A percentile compares a stretch with the other conserved stretches of the same genome.
These are phyloP conservation scores for Erucastrum elatum DNA, from an alignment of 345 rosid genomes.

Conservation along the genomic window DNA sequence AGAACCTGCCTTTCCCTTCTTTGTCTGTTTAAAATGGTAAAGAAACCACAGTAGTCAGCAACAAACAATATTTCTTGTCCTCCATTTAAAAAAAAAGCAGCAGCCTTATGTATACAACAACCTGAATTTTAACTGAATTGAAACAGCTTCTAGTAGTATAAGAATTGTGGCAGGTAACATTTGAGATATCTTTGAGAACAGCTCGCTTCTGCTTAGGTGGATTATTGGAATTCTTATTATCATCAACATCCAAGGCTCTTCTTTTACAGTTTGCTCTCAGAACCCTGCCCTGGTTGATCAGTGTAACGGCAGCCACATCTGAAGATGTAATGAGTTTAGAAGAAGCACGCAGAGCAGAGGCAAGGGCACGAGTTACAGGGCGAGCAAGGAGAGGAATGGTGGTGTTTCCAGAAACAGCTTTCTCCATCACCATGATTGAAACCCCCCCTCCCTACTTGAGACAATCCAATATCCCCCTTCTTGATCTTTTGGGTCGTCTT, in stretches of 20 bases:
- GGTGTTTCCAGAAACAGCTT: slow-evolving; percentile 37
- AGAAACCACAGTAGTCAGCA: slow-evolving; percentile 12
- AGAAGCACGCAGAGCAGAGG: slow-evolving; percentile 52
- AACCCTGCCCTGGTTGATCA: slow-evolving; percentile 38
- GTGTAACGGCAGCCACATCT: slow-evolving; percentile 40
- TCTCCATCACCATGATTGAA: slow-evolving; percentile 60
- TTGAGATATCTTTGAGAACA: slow-evolving; percentile 71
- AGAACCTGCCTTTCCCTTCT: slow-evolving; percentile 42
- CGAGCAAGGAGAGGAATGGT: slow-evolving; percentile 47
- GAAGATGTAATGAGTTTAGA: slow-evolving; percentile 40
- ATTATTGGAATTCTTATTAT: slow-evolving; percentile 25
- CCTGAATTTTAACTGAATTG: slow-evolving; percentile 59
- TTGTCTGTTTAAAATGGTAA: slow-evolving; percentile 38
- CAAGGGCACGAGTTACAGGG: slow-evolving; percentile 68
- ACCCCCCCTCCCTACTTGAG: slow-evolving; percentile 15
- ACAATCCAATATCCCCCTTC: not conserved
- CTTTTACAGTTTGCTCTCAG: slow-evolving; percentile 47
- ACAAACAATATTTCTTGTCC: not conserved
- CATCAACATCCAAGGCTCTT: slow-evolving; percentile 53
- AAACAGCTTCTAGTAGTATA: slow-evolving; percentile 45
- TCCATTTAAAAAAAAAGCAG: not conserved
- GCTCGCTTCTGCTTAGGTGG: slow-evolving; percentile 60
- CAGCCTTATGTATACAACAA: not conserved
- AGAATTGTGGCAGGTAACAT: slow-evolving; percentile 50
- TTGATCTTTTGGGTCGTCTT: not conserved